Percentiles rank a stretch among this genome's conserved stretches.
Conservation (phyloP, 2,329 filamentous ascomycete genomes). For the Alternaria brassicae region DNA sequence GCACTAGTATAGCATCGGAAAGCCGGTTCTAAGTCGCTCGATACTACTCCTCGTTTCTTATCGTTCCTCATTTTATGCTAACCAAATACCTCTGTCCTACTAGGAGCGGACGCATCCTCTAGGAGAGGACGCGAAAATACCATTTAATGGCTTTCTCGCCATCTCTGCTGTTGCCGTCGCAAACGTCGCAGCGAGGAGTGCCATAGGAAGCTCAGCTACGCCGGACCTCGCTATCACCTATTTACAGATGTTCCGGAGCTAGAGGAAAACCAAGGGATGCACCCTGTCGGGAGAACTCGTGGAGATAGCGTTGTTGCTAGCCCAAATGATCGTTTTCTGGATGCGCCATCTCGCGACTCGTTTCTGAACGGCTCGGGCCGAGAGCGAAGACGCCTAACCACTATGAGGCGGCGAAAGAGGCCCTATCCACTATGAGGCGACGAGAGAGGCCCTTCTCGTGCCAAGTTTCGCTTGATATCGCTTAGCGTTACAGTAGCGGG, state of each 20-base stretch:
- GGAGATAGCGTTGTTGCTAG: slow-evolving; percentile 10
- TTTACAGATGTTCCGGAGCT: slow-evolving; percentile 8
- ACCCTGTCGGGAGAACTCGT: background rate
- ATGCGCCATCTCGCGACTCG: slow-evolving; percentile 6
- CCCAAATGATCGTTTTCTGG: slow-evolving; percentile 5
- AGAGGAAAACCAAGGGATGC: slow-evolving; percentile 17
- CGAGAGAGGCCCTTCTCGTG: too few species aligned
- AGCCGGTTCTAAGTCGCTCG: too few species aligned
- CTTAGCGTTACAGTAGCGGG: too few species aligned
- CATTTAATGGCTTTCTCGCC: slow-evolving; percentile 24
- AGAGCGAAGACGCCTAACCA: slow-evolving; percentile 12
- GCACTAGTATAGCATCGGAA: too few species aligned
- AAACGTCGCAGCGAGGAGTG: slow-evolving; percentile 24
- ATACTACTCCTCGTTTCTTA: too few species aligned
- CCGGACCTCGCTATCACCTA: slow-evolving; percentile 16
- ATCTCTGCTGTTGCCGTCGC: slow-evolving; percentile 24
- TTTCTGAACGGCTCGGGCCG: slow-evolving; percentile 7
- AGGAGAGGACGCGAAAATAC: slow-evolving; percentile 19
- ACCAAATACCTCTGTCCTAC: too few species aligned
- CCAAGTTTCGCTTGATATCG: too few species aligned
- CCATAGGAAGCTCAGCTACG: slow-evolving; percentile 19
- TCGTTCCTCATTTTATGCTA: too few species aligned
- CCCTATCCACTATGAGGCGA: too few species aligned
- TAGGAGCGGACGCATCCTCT: too few species aligned
- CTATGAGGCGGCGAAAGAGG: too few species aligned